Evolutionary conservation across 1,284 basidiomycete genomes (phyloP), one percentile per base, ranked within the genome.

Genomic region (Pseudozyma sp.): DNA sequence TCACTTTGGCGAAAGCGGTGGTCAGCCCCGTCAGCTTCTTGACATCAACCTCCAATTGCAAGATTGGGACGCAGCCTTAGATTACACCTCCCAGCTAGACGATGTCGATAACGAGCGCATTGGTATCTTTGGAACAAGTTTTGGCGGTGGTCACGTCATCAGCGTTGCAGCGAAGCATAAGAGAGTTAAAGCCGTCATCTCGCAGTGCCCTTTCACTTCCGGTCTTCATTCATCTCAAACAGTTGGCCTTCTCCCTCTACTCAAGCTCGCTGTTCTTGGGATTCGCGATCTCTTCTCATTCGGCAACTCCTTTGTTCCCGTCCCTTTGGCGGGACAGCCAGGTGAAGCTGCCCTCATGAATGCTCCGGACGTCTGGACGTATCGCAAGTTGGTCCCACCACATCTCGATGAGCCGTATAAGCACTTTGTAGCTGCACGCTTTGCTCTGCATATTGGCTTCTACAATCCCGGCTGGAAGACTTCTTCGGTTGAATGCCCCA

Each of bases 131-230:
- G 80, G 79, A 0, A 72, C 61, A 13, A 75, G 67, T 21, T 83
- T 83, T 54, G 71, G 77, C 7, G 81, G 81, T n/a, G 80, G 77
- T 0, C 78, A 83, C 62, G 79, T 72, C 2, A 79, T 83, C 25
- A 57, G 52, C 18, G 47, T 77, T 14, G 78, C 81, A 0, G 74
- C 77, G 0, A 57, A 60, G 8, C 69, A 82, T 7, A 47, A 58
- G 56, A 50, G 60, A 21, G 69, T 82, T 47, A 76, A 66, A 34
- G 79, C 78, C 5, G 70, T 45, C 12, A 74, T 83, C 31, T 58
- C 64, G 19, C 81, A 82, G 52, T 83, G 81, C 50, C 81, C 81
- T 12, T 83, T 82, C 44, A 83, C 81, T 8, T 54, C 58, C 7
- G 81, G 81, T 3, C 34, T 77, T 11, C 50, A 71, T 12, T 73